phyloP scores from a whole-genome alignment of 768 basidiomycete species.

The Pisolithus albus region DNA sequence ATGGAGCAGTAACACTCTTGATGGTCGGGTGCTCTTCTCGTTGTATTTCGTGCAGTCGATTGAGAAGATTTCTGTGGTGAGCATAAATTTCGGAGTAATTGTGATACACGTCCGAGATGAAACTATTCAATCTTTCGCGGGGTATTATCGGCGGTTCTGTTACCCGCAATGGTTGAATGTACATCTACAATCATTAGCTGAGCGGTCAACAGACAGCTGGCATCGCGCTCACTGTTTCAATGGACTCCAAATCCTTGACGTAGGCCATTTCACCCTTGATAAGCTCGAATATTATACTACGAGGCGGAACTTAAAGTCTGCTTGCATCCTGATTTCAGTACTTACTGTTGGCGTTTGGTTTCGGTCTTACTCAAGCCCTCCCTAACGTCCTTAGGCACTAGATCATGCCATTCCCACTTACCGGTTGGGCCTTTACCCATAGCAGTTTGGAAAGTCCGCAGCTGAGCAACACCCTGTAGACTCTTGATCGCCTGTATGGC shows the following conservation, averaged over 20 bases:
- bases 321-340: constrained; percentile 3
- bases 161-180: constrained; percentile 64
- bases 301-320: not conserved
- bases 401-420: constrained; percentile 88
- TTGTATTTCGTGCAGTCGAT: constrained; percentile 80
- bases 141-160: constrained; percentile 76
- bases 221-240: constrained; percentile 50
- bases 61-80: constrained; percentile 71
- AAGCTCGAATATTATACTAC: constrained; percentile 85
- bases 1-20: constrained; percentile 70
- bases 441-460: constrained; percentile 85
- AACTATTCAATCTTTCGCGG: constrained; percentile 59
- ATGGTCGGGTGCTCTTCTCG: constrained; percentile 81
- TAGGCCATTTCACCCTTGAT: constrained; percentile 96
- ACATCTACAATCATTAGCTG: constrained; percentile 49
- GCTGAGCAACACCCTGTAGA: constrained; percentile 71
- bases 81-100: constrained; percentile 72
- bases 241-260: constrained; percentile 84
- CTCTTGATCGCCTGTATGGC: constrained; percentile 81
- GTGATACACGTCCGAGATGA: constrained; percentile 85
- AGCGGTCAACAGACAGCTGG: constrained; percentile 12
- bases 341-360: constrained; percentile 79
- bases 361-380: constrained; percentile 63
- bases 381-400: constrained; percentile 64
- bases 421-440: constrained; percentile 76